phyloP scores from a whole-genome alignment of 108 stramenopile species.

The Stephanodiscus triporus region DNA sequence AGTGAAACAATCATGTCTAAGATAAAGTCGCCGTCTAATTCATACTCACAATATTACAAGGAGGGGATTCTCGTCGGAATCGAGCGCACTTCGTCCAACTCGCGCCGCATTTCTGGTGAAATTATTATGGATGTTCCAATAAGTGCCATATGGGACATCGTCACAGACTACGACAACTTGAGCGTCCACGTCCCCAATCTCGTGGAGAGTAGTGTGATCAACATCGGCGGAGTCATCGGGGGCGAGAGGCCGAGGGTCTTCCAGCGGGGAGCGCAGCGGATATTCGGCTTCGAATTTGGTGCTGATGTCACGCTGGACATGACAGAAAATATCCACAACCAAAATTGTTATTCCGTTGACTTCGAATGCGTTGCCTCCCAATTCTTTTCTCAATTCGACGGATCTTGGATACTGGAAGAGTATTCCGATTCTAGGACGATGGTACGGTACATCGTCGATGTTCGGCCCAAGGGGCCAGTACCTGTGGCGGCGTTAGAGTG shows the following conservation, averaged over 20 bases:
- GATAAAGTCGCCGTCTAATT: conserved; percentile 16
- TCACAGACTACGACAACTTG: conserved; percentile 91
- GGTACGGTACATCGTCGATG: conserved; percentile 83
- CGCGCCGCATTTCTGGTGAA: conserved; percentile 82
- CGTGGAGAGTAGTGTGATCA: conserved; percentile 68
- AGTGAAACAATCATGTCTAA: background rate
- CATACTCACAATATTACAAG: conserved; percentile 31
- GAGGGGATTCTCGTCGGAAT: conserved; percentile 71
- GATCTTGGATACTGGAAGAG: conserved; percentile 74
- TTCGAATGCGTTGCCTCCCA: conserved; percentile 87
- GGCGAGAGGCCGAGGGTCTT: conserved; percentile 61
- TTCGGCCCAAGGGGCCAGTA: conserved; percentile 89
- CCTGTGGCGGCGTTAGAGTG: conserved; percentile 95
- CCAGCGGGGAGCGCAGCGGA: conserved; percentile 93
- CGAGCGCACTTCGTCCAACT: conserved; percentile 82
- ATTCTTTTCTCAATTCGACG: conserved; percentile 91
- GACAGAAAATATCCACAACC: conserved; percentile 61
- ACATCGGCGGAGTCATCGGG: background rate
- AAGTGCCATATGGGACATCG: conserved; percentile 80
- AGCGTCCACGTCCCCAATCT: conserved; percentile 89
- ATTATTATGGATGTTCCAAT: conserved; percentile 69
- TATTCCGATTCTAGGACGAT: conserved; percentile 49
- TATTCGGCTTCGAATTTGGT: conserved; percentile 92
- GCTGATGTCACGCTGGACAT: conserved; percentile 91
- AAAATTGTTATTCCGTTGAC: conserved; percentile 34